A percentile compares a stretch with the other conserved stretches of the same genome.
Conservation (phyloP, 345 rosid genomes). For the Alliaria petiolata region DNA sequence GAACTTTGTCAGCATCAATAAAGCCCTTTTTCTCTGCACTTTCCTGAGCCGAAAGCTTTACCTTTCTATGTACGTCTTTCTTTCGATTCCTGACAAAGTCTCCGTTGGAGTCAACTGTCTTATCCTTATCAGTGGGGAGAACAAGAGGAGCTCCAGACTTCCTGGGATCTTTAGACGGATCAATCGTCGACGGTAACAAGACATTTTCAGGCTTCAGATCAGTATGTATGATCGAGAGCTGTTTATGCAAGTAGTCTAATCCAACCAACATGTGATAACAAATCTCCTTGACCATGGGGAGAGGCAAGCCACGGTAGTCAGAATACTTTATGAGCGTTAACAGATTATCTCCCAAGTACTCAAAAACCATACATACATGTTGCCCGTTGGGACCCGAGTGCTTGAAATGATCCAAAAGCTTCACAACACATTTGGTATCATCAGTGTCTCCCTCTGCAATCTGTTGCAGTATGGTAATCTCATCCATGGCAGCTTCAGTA, state of each 20-base stretch:
- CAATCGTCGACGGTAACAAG: conserved; percentile 66
- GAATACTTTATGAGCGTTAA: conserved; percentile 81
- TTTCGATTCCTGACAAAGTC: conserved; percentile 67
- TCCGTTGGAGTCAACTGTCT: conserved; percentile 40
- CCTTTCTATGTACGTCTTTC: conserved; percentile 63
- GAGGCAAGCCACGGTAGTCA: conserved; percentile 72
- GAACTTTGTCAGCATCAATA: conserved; percentile 37
- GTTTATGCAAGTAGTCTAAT: conserved; percentile 78
- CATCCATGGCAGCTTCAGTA: conserved; percentile 97
- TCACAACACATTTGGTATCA: conserved; percentile 68
- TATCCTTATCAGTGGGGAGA: conserved; percentile 49
- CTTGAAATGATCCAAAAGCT: conserved; percentile 90
- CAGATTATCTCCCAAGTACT: conserved; percentile 89
- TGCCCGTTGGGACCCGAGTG: conserved; percentile 90
- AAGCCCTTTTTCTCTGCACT: conserved; percentile 34
- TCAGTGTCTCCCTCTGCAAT: conserved; percentile 77
- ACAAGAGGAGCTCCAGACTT: conserved; percentile 63
- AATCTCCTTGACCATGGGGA: conserved; percentile 67
- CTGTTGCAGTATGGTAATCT: conserved; percentile 84
- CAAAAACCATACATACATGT: conserved; percentile 93
- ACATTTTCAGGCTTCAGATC: conserved; percentile 96
- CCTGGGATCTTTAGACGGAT: conserved; percentile 70
- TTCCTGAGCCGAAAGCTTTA: conserved; percentile 57
- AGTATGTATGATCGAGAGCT: conserved; percentile 85
- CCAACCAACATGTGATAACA: conserved; percentile 70